Evolutionary conservation across 2,329 filamentous ascomycete species (phyloP), one percentile per base, ranked within the genome.

Genomic region (Trichoderma sp.): DNA sequence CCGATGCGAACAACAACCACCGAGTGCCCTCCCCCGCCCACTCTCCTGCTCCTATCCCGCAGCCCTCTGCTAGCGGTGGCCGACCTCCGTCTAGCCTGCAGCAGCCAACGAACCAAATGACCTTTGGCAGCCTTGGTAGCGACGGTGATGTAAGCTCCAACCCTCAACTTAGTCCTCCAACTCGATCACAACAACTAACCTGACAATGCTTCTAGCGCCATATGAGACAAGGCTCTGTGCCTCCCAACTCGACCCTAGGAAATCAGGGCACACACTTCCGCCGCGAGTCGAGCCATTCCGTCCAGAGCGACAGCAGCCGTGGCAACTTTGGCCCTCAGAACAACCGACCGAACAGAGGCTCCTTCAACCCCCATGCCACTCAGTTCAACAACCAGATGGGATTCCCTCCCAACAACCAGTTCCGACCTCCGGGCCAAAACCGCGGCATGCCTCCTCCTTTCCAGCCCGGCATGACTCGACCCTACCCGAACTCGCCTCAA

Each of bases 41-140:
- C 76, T 98, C 95, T 60, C 96, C 96, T 4, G 95, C 93, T 56
- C 96, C 96, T 5, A 98, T 98, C 77, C 95, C 96, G 36, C 93
- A 95, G 82, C 93, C 94, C 66, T 89, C 92, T 70, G 91, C 91
- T 39, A 93, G 91, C 78, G 96, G 94, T 78, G 94, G 94, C 76
- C 93, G 94, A 78, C 95, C 95, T 76, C 94, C 94, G 58, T 92
- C 93, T 39, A 89, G 88, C 74, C 87, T 94, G 75, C 87, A 91
- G 76, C 90, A 90, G 75, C 90, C 92, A 76, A 88, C 88, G 70
- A 81, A 82, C 61, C 91, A 90, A 78, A 90, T 91, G 81, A 89
- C 93, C 67, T 98, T 97, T 85, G 95, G 95, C 75, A 95, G 92
- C 83, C 91, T 95, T 76, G 90, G 88, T 77, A 91, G 90, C 78